Evolutionary conservation across 306 rosid genomes (phyloP).

Genomic region (Benincasa hispida): DNA sequence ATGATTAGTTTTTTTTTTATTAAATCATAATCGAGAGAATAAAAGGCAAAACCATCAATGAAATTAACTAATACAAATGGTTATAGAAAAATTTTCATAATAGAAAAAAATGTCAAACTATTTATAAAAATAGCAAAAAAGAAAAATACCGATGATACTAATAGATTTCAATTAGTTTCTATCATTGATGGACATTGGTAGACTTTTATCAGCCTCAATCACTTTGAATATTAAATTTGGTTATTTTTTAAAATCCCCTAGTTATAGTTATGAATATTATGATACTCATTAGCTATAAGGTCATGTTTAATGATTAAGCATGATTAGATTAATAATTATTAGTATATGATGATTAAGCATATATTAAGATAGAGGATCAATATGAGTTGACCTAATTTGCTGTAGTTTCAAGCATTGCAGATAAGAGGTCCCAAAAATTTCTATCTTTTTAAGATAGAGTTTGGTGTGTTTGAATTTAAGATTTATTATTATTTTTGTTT

Average conservation of each 20-base stretch:
- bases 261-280: neutral
- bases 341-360: neutral
- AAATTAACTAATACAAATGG: neutral
- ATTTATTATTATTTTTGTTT: neutral
- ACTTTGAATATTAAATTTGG: no score
- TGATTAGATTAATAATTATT: neutral
- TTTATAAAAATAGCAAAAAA: no score
- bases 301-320: neutral
- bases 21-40: neutral
- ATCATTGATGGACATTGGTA: no score
- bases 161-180: no score
- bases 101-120: no score
- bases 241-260: no score
- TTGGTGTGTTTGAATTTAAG: neutral
- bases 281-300: neutral
- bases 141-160: no score
- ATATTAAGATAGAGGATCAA: neutral
- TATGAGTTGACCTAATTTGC: neutral
- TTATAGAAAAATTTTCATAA: no score
- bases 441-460: neutral
- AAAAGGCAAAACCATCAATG: neutral
- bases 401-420: neutral
- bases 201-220: no score
- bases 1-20: no score
- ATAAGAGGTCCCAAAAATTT: neutral